Evolutionary conservation across 2,329 filamentous ascomycete genomes (phyloP), one percentile per base, ranked within the genome.

Genomic region (Beauveria sp.): DNA sequence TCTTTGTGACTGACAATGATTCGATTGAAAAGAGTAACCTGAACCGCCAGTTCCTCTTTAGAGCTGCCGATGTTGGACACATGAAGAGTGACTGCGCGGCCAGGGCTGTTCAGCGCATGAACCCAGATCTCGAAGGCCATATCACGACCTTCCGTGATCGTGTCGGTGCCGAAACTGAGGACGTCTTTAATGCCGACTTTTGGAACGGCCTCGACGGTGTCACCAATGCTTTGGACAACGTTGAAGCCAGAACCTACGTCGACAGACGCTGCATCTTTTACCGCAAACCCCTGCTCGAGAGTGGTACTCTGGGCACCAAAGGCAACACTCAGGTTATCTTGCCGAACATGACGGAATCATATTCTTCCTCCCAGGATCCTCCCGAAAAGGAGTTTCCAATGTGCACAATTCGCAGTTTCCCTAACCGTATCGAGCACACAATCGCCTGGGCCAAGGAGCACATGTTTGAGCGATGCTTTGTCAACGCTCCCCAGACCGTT

Each of bases 301-400:
- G 92, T 71, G 94, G 94, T 65, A 99, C 94, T 41, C 84, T 99
- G n/a, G 94, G 94, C 56, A 97, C 96, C 62, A 99, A 99, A 81
- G 94, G 94, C 70, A 99, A 99, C 78, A 96, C 92, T 7, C 94
- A 99, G 71, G 94, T 99, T 63, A 87, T 99, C 54, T 83, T 99
- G 61, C 96, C 94, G 12, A 84, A 86, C 67, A 78, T 97, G 65
- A 97, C 94, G 1, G 96, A 99, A 75, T 97, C 94, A 1, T 99
- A 99, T 79, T 97, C 94, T 1, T 82, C 80, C 4, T 97, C 94
- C 22, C 93, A 97, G 73, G 96, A 99, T 73, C 94, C 94, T 1
- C 94, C 94, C 0, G 96, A 99, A 81, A 92, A 97, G 78, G 96
- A 94, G 1, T 97, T 99, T 82, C 94, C 94, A 0, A 97, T 97